These are phyloP conservation scores for Melastoma candidum DNA, from an alignment of 441 rosid genomes.

Conservation along the genomic window DNA sequence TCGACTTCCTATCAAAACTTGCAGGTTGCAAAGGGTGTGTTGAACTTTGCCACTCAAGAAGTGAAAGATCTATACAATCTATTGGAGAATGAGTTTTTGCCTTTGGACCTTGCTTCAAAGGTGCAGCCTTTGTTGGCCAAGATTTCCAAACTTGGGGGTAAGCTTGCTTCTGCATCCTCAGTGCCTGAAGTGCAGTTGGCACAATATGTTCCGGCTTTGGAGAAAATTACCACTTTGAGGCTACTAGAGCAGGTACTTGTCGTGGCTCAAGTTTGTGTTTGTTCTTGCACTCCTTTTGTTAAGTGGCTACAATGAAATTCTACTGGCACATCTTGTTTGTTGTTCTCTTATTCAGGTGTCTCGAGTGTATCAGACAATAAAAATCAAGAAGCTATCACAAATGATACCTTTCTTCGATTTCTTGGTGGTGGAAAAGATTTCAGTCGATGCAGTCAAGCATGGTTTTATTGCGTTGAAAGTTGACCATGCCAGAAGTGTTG, in stretches of 20 bases:
- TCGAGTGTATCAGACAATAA: constrained; percentile 76
- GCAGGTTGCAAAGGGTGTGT: constrained; percentile 83
- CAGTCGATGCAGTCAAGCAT: constrained; percentile 85
- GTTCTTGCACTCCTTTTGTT: neutral
- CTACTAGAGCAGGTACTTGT: constrained; percentile 77
- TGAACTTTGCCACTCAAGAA: constrained; percentile 90
- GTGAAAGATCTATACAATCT: constrained; percentile 91
- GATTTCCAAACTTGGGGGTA: constrained; percentile 83
- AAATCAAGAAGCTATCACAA: constrained; percentile 62
- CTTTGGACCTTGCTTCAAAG: constrained; percentile 75
- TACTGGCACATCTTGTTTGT: neutral
- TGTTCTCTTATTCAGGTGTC: constrained; percentile 56
- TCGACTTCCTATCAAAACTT: neutral
- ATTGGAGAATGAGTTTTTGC: constrained; percentile 82
- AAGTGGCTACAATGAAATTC: neutral
- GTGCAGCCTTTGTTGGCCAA: constrained; percentile 66
- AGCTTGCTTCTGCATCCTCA: constrained; percentile 84
- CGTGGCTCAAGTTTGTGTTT: constrained; percentile 1
- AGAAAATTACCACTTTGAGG: constrained; percentile 81
- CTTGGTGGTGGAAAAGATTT: constrained; percentile 77
- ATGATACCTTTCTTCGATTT: constrained; percentile 89
- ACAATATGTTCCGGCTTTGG: constrained; percentile 76
- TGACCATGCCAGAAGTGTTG: constrained; percentile 73
- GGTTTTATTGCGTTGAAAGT: constrained; percentile 78
- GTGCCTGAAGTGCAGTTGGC: constrained; percentile 83